Base-by-base conservation (phyloP, 2,329 filamentous ascomycete genomes). In the Claviceps paspali region DNA sequence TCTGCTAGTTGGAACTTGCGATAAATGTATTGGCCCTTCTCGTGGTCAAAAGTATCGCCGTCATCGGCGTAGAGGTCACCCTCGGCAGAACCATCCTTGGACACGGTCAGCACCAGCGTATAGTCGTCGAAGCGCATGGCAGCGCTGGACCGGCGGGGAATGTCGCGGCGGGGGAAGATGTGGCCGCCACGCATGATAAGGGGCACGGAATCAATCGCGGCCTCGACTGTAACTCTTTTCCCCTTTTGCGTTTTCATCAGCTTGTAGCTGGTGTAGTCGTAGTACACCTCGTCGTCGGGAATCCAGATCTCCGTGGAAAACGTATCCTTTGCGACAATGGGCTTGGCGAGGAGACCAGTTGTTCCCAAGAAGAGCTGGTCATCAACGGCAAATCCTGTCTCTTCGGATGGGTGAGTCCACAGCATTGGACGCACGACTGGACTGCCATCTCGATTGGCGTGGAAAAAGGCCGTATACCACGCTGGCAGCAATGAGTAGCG, bases 381-480 rank as follows among this genome's bases (percentile, higher is more conserved):
- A 48, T 98, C 91, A 33, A 96, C 68, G 3, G 68, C 74, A 51
- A 96, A 92, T n/a, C 86, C 86, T 34, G 68, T 68, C 56, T 95
- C 88, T 47, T 92, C 86, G 1, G 70, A 65, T 0, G 91, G 91
- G 52, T 94, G 84, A 2, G 85, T 81, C 64, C 88, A 96, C 63
- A 87, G 93, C 62, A 96, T 86, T 8, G 91, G 88, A 36, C 84
- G 75, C 38, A 98, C 67, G 48, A 98, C 88, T 0, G 91, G 91
- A 38, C 78, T 82, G 29, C 87, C 88, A 33, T 83, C 76, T 12
- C 76, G 68, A 48, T 83, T 80, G 10, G 91, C 85, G 51, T 92
- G 77, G 53, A 88, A 85, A 68, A 98, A 98, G 7, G 88, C 86
- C 2, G 88, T 96, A 59, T 98, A 98, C 87, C 87, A 96, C 1